Evolutionary conservation across 192 early-diverging fungal species (phyloP).

Genomic region (Coemansia sp.): DNA sequence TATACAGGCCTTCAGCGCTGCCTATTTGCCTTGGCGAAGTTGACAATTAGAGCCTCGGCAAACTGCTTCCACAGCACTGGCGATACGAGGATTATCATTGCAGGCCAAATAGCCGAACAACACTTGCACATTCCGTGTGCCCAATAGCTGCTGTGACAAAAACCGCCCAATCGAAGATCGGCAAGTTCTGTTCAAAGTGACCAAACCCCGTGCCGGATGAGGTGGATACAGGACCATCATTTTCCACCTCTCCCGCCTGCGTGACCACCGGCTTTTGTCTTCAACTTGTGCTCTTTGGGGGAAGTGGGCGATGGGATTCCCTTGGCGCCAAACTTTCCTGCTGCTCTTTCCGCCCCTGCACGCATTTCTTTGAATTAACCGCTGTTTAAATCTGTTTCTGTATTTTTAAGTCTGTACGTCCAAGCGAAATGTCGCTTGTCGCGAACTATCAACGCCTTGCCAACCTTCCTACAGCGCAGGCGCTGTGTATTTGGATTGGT

Average conservation of each 20-base stretch:
- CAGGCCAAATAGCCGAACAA: no score
- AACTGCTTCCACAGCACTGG: no score
- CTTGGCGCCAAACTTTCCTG: background rate
- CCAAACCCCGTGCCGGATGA: background rate
- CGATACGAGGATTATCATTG: no score
- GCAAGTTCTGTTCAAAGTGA: background rate
- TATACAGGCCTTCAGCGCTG: no score
- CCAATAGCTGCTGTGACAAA: background rate
- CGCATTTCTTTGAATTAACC: background rate
- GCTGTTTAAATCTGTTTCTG: background rate
- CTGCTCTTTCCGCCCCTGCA: background rate
- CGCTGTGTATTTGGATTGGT: constrained; percentile 56
- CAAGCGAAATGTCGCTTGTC: constrained; percentile 31
- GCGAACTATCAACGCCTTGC: constrained; percentile 39
- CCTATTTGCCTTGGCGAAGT: no score
- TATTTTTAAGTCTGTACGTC: constrained; percentile 7
- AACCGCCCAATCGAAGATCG: background rate
- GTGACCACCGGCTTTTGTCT: background rate
- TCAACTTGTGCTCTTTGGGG: background rate
- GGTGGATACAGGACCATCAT: no score
- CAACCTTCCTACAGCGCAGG: constrained; percentile 40
- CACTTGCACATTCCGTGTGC: no score
- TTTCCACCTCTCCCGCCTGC: no score
- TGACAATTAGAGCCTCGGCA: no score
- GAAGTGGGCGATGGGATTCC: background rate